Base-by-base conservation (phyloP, 106 monocot genomes). In the Triglochin maritima region DNA sequence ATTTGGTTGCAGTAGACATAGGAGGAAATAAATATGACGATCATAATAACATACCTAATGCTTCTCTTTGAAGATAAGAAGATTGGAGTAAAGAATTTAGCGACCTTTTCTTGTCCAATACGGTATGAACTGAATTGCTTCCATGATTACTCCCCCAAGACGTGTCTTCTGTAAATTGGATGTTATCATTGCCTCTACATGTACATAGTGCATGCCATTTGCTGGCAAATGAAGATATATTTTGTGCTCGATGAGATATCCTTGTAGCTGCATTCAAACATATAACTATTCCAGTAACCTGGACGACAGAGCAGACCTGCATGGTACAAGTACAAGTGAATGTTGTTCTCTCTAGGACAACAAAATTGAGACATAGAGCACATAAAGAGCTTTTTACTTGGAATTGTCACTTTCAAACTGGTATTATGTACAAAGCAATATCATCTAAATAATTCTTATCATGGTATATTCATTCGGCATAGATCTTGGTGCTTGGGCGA, bases 161-260 rank as follows among this genome's bases (percentile, higher is more conserved):
- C 42, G 49, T n/a, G n/a, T 83, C 79, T 17, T 81, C 79, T 57
- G 66, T 65, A 12, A 17, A 4, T 68, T 71, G 69, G 45, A 47
- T 13, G 16, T 82, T 70, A 59, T 85, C 76, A 41, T 81, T 69
- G 68, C 8, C 14, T 64, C 66, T 63, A 59, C 90, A 95, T 41
- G 95, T 85, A 48, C 73, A 58, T 44, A 69, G 43, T 3, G 90
- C 90, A 83, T 95, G 87, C 90, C 95, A 85, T 74, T 73, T 81
- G 62, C 95, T 85, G 5, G 87, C 90, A 69, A 87, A 49, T 17
- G 95, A 82, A 11, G 81, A 78, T 69, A 90, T 71, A 10, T 74
- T 79, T 72, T 85, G 95, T 64, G 90, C 87, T 59, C 82, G 81
- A 59, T 95, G 95, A 63, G 95, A 83, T 60, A 95, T 90, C 83